Percentiles rank a stretch among this genome's conserved stretches.
Conservation (phyloP, 202 grass and related monocot species). For the Setaria italica region DNA sequence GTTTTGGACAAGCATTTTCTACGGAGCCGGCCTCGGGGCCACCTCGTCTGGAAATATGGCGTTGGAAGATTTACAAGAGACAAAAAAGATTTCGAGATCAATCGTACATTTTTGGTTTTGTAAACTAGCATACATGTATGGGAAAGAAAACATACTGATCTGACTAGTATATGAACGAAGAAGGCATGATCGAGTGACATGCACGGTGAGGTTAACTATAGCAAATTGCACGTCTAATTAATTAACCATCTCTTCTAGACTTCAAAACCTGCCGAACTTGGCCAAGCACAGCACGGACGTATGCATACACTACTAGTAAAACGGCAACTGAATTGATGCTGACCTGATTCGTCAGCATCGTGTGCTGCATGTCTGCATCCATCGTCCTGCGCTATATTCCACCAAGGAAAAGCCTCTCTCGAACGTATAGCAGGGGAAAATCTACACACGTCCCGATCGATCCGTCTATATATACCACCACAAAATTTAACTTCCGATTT, state of each 20-base stretch:
- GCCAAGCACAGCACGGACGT: slow-evolving; percentile 40
- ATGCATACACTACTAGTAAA: neutral
- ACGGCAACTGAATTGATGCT: slow-evolving; percentile 25
- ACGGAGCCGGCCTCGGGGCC: neutral
- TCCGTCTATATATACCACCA: slow-evolving; percentile 41
- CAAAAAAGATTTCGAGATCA: neutral
- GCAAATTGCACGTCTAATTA: neutral
- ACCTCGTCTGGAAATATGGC: neutral
- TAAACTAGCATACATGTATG: neutral
- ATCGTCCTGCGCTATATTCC: slow-evolving; percentile 5
- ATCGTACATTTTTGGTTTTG: neutral
- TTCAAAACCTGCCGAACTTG: slow-evolving; percentile 57
- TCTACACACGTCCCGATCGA: slow-evolving; percentile 14
- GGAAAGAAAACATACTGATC: neutral
- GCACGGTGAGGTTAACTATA: slow-evolving; percentile 20
- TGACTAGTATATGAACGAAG: neutral
- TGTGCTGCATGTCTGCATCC: neutral
- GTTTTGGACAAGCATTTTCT: slow-evolving; percentile 16
- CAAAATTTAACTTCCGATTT: slow-evolving; percentile 23
- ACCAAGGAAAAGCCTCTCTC: neutral
- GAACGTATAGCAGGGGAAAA: neutral
- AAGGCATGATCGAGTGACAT: slow-evolving; percentile 12
- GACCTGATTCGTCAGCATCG: slow-evolving; percentile 26
- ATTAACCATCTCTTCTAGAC: neutral
- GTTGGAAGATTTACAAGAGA: slow-evolving; percentile 1